These are phyloP conservation scores for Pachyrhizus erosus DNA, from an alignment of 306 rosid species.

Conservation along the genomic window DNA sequence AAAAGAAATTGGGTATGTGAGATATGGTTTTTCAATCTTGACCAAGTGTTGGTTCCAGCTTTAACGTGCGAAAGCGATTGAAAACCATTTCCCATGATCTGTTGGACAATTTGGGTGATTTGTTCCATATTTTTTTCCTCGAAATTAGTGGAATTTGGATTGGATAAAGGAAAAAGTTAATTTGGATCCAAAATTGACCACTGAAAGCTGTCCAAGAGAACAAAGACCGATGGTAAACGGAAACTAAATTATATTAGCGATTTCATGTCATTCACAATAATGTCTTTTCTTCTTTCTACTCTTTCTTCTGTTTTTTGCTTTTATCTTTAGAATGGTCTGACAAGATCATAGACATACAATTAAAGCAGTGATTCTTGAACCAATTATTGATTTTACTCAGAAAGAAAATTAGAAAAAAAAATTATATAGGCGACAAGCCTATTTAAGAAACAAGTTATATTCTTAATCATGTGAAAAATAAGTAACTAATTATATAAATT, in stretches of 20 bases:
- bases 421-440: no score
- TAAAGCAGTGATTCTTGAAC: neutral
- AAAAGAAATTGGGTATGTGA: neutral
- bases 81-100: slow-evolving; percentile 7
- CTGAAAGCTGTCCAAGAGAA: neutral
- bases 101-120: slow-evolving; percentile 30
- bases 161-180: neutral
- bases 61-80: slow-evolving; percentile 32
- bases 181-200: neutral
- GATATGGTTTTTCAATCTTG: neutral
- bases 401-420: no score
- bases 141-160: slow-evolving; percentile 19
- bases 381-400: neutral
- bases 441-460: no score
- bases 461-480: no score
- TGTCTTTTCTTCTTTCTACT: neutral
- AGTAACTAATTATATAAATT: no score
- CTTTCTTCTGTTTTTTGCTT: neutral
- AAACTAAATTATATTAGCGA: neutral
- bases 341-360: neutral
- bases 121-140: slow-evolving; percentile 9
- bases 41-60: slow-evolving; percentile 35
- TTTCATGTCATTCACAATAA: neutral
- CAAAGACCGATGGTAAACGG: neutral
- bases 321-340: neutral